phyloP scores from a whole-genome alignment of 306 rosid genomes.

The Cyamopsis tetragonoloba region DNA sequence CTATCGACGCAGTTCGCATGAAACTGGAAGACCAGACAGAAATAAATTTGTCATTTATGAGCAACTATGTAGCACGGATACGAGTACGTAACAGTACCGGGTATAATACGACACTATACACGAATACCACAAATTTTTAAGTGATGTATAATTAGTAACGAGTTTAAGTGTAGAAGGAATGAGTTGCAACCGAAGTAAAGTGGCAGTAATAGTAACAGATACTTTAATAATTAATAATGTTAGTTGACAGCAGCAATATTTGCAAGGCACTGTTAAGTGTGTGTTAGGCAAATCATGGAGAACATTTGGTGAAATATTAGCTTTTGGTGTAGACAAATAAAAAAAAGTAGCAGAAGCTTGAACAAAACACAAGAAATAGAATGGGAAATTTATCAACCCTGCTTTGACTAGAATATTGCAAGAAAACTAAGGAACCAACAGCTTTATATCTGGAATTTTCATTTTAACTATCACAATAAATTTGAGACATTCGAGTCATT shows the following conservation, averaged over 20 bases:
- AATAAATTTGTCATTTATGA: not conserved
- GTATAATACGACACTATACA: too few relatives aligned
- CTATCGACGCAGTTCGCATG: conserved; percentile 73
- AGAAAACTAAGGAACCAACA: not conserved
- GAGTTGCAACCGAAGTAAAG: not conserved
- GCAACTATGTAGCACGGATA: too few relatives aligned
- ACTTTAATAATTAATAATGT: not conserved
- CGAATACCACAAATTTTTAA: too few relatives aligned
- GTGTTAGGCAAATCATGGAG: not conserved
- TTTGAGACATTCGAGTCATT: not conserved
- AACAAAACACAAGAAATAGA: not conserved
- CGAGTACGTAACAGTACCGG: too few relatives aligned
- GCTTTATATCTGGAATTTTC: not conserved
- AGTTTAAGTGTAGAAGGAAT: not conserved
- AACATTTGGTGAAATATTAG: not conserved
- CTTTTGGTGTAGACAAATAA: too few relatives aligned
- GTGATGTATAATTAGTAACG: not conserved
- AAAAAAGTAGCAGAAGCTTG: not conserved
- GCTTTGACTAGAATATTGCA: not conserved
- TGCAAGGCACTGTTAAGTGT: not conserved
- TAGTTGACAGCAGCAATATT: not conserved
- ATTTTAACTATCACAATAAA: not conserved
- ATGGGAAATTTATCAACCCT: not conserved
- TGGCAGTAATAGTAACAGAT: not conserved
- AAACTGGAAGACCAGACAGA: conserved; percentile 32